Evolutionary conservation across 768 basidiomycete species (phyloP).

Genomic region (Tylopilus sp.): DNA sequence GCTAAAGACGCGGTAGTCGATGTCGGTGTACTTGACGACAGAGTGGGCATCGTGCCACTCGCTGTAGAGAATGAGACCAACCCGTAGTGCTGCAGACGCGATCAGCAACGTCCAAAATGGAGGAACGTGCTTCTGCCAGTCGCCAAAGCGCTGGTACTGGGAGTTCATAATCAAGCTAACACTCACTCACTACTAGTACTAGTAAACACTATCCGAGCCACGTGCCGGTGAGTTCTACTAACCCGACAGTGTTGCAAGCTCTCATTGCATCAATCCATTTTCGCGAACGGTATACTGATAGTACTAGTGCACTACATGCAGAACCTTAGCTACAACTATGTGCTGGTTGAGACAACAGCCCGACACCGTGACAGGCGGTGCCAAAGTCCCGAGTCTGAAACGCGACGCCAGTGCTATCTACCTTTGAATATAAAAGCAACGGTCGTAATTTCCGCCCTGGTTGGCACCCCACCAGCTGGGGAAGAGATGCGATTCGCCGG

Average conservation of each 20-base stretch:
- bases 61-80: slow-evolving; percentile 76
- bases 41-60: slow-evolving; percentile 87
- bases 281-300: no score
- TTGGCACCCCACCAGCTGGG: slow-evolving; percentile 62
- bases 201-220: no score
- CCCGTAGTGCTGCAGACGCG: slow-evolving; percentile 54
- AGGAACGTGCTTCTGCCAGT: slow-evolving; percentile 13
- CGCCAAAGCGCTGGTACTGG: neutral
- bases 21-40: slow-evolving; percentile 92
- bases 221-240: no score
- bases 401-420: slow-evolving; percentile 1
- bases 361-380: no score
- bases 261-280: no score
- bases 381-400: no score
- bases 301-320: no score
- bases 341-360: neutral
- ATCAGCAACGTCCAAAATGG: slow-evolving; percentile 54
- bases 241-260: no score
- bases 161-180: neutral
- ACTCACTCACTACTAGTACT: no score
- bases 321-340: no score
- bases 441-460: slow-evolving; percentile 41
- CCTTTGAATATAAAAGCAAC: slow-evolving; percentile 13
- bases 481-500: slow-evolving; percentile 46
- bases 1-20: slow-evolving; percentile 94